Base-by-base conservation (phyloP, 345 rosid genomes). In the Conringia planisiliqua region DNA sequence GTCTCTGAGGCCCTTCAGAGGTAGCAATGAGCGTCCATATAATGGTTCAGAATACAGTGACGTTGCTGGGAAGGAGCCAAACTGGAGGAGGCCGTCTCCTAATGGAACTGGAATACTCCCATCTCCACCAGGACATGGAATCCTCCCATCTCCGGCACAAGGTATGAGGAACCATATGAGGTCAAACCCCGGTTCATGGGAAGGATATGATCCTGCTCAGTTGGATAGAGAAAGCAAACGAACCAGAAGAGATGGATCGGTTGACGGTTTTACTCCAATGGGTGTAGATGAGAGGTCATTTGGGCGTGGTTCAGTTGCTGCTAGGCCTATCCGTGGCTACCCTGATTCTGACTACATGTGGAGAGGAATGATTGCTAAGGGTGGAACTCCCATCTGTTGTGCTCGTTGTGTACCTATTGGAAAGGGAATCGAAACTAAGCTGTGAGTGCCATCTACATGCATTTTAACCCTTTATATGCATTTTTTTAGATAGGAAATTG, bases 1-100 rank as follows among this genome's bases (percentile, higher is more conserved):
- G 56, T 60, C 85, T 16, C 30, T 76, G 71, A 80, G 86, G 65
- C 82, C 83, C 72, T 78, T 83, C 77, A 86, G 79, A 79, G 80
- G 85, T 78, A 76, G 82, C 56, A 83, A 80, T 73, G 97, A 89
- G 1, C 82, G 81, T 64, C 42, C 76, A 33, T 85, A 74, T 66
- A 72, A 85, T 50, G 90, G 85, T 36, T 36, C 84, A 58, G 98
- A 88, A 27, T 87, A 70, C 70, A 86, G 78, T 27, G 96, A 94
- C 52, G 71, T 67, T 68, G 72, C 72, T 30, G 73, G 73, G 60
- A 71, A 58, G 71, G 91, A 81, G 46, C 75, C 83, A 71, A 84
- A 79, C 59, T 87, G 96, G 98, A 84, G 89, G 77, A 86, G 89
- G 79, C 87, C 80, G 2, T 86, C 97, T 67, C 87, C 93, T 69